Evolutionary conservation across 2,329 filamentous ascomycete genomes (phyloP).

Genomic region (Sclerotinia borealis): DNA sequence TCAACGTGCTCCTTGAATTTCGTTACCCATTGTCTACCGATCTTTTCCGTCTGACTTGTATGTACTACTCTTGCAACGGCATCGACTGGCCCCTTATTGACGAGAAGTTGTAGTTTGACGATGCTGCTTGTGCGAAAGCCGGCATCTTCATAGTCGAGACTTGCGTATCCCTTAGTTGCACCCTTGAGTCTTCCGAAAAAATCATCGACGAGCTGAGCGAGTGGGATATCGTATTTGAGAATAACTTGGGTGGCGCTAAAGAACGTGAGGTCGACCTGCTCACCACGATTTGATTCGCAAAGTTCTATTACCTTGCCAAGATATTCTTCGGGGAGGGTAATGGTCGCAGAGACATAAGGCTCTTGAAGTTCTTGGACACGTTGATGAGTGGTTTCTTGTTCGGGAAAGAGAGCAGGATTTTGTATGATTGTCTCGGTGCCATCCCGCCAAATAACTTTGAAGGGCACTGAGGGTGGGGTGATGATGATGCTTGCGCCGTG

Average conservation of each 20-base stretch:
- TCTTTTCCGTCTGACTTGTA: conserved; percentile 67
- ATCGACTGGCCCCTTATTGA: conserved; percentile 91
- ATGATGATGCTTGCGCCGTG: conserved; percentile 95
- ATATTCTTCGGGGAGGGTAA: conserved; percentile 91
- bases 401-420: conserved; percentile 85
- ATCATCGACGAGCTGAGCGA: conserved; percentile 89
- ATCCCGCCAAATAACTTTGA: conserved; percentile 73
- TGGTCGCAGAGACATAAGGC: conserved; percentile 72
- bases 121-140: conserved; percentile 77
- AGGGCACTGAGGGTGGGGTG: conserved; percentile 90
- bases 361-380: conserved; percentile 59
- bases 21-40: conserved; percentile 82
- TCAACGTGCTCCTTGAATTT: conserved; percentile 98
- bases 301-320: conserved; percentile 91
- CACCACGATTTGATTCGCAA: conserved; percentile 82
- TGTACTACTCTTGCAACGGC: conserved; percentile 91
- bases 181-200: conserved; percentile 96
- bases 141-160: conserved; percentile 92
- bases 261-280: conserved; percentile 82
- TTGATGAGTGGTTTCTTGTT: conserved; percentile 47
- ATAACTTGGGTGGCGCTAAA: conserved; percentile 92
- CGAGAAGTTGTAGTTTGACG: conserved; percentile 83
- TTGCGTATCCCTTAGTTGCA: conserved; percentile 89
- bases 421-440: conserved; percentile 74
- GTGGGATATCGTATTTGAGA: conserved; percentile 81